These are phyloP conservation scores for Leccinum uliginosum DNA, from an alignment of 768 basidiomycete genomes.

Conservation along the genomic window DNA sequence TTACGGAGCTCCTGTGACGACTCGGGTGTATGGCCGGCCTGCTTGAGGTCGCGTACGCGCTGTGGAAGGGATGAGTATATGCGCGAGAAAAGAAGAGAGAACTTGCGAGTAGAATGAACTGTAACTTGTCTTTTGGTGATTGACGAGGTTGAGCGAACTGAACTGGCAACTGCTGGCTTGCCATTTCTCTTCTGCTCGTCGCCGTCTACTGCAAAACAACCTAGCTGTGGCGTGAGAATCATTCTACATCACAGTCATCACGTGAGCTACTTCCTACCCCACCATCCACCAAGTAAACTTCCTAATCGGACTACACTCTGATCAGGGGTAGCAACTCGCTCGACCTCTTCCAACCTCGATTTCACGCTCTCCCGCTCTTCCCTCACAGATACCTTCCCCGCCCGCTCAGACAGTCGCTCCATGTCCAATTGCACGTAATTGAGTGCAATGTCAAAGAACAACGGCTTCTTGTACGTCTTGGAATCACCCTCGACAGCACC, in stretches of 20 bases:
- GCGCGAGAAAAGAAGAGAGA: neutral
- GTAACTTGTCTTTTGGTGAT: slow-evolving; percentile 25
- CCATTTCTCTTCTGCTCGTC: slow-evolving; percentile 16
- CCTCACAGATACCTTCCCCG: slow-evolving; percentile 47
- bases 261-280: slow-evolving; percentile 44
- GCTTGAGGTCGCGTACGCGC: slow-evolving; percentile 41
- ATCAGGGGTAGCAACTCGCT: slow-evolving; percentile 46
- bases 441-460: slow-evolving; percentile 92
- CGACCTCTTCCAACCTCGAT: slow-evolving; percentile 54
- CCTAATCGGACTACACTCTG: slow-evolving; percentile 44
- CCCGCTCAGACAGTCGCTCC: slow-evolving; percentile 65
- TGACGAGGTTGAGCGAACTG: slow-evolving; percentile 19
- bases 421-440: slow-evolving; percentile 89
- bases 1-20: slow-evolving; percentile 40
- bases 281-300: slow-evolving; percentile 77
- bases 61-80: slow-evolving; percentile 19
- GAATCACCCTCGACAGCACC: slow-evolving; percentile 46
- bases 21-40: slow-evolving; percentile 43
- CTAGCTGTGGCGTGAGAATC: slow-evolving; percentile 23
- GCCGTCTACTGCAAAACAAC: slow-evolving; percentile 16
- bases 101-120: slow-evolving; percentile 16
- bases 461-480: slow-evolving; percentile 67
- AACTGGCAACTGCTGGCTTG: slow-evolving; percentile 23
- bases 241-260: slow-evolving; percentile 14
- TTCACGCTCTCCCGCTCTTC: slow-evolving; percentile 31